These are phyloP conservation scores for Cladosporium sp. DNA, from an alignment of 2,329 filamentous ascomycete species.

Conservation along the genomic window DNA sequence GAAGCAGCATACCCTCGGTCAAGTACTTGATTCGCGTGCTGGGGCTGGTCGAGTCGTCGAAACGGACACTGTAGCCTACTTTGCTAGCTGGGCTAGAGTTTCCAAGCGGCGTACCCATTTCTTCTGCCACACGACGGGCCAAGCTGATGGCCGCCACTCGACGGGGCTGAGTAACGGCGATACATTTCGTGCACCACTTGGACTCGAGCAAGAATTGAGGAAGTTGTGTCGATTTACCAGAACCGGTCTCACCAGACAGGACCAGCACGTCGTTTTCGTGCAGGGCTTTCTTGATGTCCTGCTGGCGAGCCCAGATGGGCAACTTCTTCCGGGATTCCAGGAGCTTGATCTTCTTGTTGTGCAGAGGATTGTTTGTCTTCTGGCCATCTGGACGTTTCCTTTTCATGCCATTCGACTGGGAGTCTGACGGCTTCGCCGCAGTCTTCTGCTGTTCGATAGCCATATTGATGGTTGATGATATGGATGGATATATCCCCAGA, in stretches of 20 bases:
- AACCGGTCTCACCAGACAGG: slow-evolving; percentile 90
- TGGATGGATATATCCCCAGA: background rate
- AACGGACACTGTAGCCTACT: slow-evolving; percentile 93
- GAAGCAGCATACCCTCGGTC: slow-evolving; percentile 93
- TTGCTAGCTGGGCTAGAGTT: slow-evolving; percentile 58
- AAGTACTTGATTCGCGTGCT: slow-evolving; percentile 89
- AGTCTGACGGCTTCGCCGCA: background rate
- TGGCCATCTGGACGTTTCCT: slow-evolving; percentile 21
- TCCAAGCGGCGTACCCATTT: slow-evolving; percentile 68
- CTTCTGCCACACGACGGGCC: slow-evolving; percentile 81
- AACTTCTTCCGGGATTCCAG: slow-evolving; percentile 59
- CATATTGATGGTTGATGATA: background rate
- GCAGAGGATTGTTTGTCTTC: slow-evolving; percentile 20
- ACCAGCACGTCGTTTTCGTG: slow-evolving; percentile 69
- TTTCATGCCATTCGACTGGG: slow-evolving; percentile 22
- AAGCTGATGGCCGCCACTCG: slow-evolving; percentile 91
- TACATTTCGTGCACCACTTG: slow-evolving; percentile 79
- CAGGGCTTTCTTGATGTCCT: slow-evolving; percentile 67
- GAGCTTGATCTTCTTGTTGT: slow-evolving; percentile 30
- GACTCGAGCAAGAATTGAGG: slow-evolving; percentile 84
- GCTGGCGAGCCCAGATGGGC: slow-evolving; percentile 75
- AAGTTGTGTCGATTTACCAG: slow-evolving; percentile 94
- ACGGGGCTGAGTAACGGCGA: slow-evolving; percentile 92
- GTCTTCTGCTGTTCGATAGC: background rate
- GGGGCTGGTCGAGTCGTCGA: slow-evolving; percentile 81